Evolutionary conservation across 495 filamentous ascomycete genomes (phyloP), one percentile per base, ranked within the genome.

Genomic region (Neurospora sp.): DNA sequence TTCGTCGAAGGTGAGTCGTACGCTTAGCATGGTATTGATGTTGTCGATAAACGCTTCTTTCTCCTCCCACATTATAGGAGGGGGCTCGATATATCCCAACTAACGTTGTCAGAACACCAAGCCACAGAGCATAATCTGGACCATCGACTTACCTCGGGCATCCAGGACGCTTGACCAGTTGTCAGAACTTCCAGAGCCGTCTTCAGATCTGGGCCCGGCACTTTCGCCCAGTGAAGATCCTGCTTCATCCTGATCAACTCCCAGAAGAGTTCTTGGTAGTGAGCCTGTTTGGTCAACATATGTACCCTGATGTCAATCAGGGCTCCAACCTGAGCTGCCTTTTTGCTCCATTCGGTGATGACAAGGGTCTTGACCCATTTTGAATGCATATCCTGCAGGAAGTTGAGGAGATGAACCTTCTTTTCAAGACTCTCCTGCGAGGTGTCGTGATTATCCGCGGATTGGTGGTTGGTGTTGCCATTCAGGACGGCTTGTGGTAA

Each of bases 291-390:
- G 6, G 81, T 82, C 45, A 88, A 86, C 72, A 94, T 84, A 84
- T 94, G 94, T 12, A 84, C 82, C 78, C 90, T 89, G 69, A 98
- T 81, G 82, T 98, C 94, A 75, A 98, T 94, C 42, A 97, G 84
- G 78, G 89, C 91, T 76, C 90, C 91, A 42, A 98, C 90, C 69
- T 91, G 88, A 38, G 87, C 85, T 37, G 90, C 90, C 76, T 93
- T 92, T 75, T 90, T 88, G 79, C 91, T 91, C 96, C 96, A 99
- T 78, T 92, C 90, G 3, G 90, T 89, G 45, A 99, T 88, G 18
- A 98, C 93, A 14, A 97, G 86, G 18, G 93, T 86, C 82, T 99
- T 98, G 78, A 96, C 93, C 83, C 96, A 98, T 80, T 84, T 83
- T 2, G 82, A 78, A 70, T 89, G 87, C 38, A 82, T 76, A 59